Evolutionary conservation across 2,329 filamentous ascomycete genomes (phyloP).

Genomic region (Fusarium guadeloupense): DNA sequence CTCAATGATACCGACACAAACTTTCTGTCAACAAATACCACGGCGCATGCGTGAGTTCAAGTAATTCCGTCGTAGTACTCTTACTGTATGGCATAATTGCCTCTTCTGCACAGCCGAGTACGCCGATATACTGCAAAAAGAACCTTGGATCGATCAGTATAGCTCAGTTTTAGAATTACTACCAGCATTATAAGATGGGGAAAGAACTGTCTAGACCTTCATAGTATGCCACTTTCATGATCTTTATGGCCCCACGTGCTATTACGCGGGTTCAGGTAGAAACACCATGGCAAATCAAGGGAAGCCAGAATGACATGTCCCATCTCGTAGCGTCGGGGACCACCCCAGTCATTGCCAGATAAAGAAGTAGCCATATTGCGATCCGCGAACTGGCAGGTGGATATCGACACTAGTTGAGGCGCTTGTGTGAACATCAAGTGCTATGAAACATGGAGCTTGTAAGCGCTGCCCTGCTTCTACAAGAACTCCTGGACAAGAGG

Average conservation of each 20-base stretch:
- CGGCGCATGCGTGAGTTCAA: too few relatives aligned
- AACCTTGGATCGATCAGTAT: neutral
- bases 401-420: neutral
- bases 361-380: slow-evolving; percentile 9
- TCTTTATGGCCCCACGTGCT: slow-evolving; percentile 22
- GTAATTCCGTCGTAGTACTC: too few relatives aligned
- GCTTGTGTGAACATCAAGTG: neutral
- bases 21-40: neutral
- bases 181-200: slow-evolving; percentile 1
- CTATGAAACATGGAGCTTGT: neutral
- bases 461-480: neutral
- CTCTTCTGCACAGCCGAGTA: neutral
- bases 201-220: slow-evolving; percentile 2
- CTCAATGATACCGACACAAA: neutral
- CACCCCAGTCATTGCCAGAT: neutral
- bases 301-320: neutral
- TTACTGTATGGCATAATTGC: neutral
- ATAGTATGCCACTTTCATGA: slow-evolving; percentile 22
- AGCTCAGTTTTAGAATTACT: neutral
- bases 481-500: neutral
- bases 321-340: neutral
- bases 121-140: neutral
- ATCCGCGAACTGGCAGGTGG: neutral
- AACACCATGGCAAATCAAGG: slow-evolving; percentile 15
- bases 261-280: neutral